Conservation (phyloP, 306 rosid species). For the Prosopis cineraria region DNA sequence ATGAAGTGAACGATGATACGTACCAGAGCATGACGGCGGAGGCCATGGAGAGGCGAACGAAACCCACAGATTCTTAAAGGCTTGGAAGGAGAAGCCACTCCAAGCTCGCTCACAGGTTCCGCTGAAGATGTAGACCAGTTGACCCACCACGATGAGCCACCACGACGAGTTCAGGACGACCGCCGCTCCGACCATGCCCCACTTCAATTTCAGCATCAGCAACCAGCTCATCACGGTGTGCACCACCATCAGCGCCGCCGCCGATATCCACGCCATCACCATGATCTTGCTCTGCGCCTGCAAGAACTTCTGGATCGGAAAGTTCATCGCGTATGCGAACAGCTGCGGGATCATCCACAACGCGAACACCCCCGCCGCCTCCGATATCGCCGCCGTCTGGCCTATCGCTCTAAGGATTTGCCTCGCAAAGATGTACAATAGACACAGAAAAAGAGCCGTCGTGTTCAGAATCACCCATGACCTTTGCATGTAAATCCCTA, state of each 20-base stretch:
- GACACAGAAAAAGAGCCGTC: constrained; percentile 44
- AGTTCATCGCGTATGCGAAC: constrained; percentile 79
- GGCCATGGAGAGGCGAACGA: constrained; percentile 46
- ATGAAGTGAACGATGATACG: background rate
- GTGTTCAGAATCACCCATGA: constrained; percentile 75
- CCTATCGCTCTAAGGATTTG: constrained; percentile 58
- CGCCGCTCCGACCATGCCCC: constrained; percentile 85
- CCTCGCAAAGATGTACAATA: constrained; percentile 62
- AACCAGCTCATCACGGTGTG: constrained; percentile 79
- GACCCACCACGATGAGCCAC: constrained; percentile 73
- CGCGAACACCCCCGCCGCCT: constrained; percentile 72
- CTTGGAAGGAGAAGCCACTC: constrained; percentile 73
- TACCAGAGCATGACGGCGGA: constrained; percentile 33
- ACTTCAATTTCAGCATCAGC: constrained; percentile 55
- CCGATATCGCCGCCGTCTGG: constrained; percentile 63
- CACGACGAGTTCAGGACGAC: constrained; percentile 71
- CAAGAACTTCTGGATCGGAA: constrained; percentile 75
- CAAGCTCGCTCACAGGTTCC: constrained; percentile 77
- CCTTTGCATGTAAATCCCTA: constrained; percentile 88
- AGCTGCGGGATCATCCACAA: constrained; percentile 92
- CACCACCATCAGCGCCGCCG: constrained; percentile 53
- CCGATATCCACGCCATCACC: constrained; percentile 83
- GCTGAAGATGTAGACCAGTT: constrained; percentile 55
- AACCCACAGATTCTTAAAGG: constrained; percentile 72
- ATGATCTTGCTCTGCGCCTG: constrained; percentile 86